These are phyloP conservation scores for Pichia sporocuriosa DNA, from an alignment of 805 yeast species.

Conservation along the genomic window DNA sequence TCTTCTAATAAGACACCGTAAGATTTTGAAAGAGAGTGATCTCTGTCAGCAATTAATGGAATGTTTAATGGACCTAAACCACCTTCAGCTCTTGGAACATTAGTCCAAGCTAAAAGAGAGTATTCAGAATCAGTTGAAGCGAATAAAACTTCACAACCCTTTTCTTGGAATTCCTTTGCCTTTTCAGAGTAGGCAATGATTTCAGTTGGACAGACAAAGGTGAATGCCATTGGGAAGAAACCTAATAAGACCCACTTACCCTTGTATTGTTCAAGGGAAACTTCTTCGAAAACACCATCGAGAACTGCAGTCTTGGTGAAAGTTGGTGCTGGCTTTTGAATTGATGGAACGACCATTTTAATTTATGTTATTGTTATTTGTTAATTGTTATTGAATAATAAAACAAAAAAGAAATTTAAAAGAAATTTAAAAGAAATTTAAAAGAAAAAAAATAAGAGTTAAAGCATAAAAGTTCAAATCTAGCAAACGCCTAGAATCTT, in stretches of 20 bases:
- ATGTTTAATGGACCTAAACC: constrained; percentile 94
- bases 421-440: too few species aligned
- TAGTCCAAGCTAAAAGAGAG: constrained; percentile 97
- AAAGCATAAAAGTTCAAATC: too few species aligned
- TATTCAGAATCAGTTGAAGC: constrained; percentile 99
- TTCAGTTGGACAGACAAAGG: constrained; percentile 99
- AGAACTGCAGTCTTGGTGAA: constrained; percentile 97
- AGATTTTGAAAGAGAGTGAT: constrained; percentile 90
- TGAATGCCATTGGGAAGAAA: constrained; percentile 98
- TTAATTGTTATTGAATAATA: too few species aligned
- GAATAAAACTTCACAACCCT: constrained; percentile 82
- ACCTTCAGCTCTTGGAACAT: constrained; percentile 93
- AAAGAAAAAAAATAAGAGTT: too few species aligned
- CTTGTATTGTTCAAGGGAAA: constrained; percentile 88
- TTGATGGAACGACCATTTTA: constrained; percentile 69
- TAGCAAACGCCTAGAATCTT: too few species aligned
- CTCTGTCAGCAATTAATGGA: constrained; percentile 94
- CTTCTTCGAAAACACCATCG: constrained; percentile 93
- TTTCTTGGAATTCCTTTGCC: constrained; percentile 77
- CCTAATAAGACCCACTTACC: constrained; percentile 98
- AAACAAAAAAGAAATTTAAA: too few species aligned
- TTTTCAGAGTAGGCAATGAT: constrained; percentile 98
- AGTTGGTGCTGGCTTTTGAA: constrained; percentile 94
- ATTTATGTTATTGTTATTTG: too few species aligned
- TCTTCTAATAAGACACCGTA: constrained; percentile 97